Base-by-base conservation (phyloP, 2,329 filamentous ascomycete genomes). In the Elsinoe fawcettii region DNA sequence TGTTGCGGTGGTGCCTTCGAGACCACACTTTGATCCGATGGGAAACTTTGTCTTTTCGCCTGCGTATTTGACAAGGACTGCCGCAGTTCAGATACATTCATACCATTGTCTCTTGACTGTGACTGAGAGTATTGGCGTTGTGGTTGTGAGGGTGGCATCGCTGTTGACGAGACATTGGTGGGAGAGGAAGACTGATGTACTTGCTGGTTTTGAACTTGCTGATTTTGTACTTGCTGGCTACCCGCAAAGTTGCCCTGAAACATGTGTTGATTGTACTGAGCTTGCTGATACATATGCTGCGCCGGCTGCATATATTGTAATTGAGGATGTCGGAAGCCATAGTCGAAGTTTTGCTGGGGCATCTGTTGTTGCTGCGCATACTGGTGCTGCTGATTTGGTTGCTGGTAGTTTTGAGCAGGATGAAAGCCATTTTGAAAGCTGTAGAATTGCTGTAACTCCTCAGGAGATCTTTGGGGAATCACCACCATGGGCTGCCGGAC, bases 241-340 rank as follows among this genome's bases (percentile, higher is more conserved):
- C 14, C 11, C 20, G 37, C 16, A 14, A 22, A 34, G 41, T 46
- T 49, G 22, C 44, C 18, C 20, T 36, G 51, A 34, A 44, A 49
- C 39, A 39, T 25, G 23, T 39, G 56, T 16, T 51, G 32, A 58
- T 58, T 51, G 46, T 58, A 46, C 4, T 51, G 36, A 18, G 32
- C 18, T 18, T 55, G 51, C 16, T 55, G 23, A 37, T 51, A 18
- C 14, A 41, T n/a, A 16, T 39, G 44, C 20, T 30, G 49, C 16
- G 3, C 30, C 16, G 20, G 43, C 37, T 27, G 54, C 41, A 56
- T 49, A 16, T 56, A 30, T 5, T 47, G 43, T 8, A 56, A 12
- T 25, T 47, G 43, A 18, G 53, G 53, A 46, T 47, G 51, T 20
- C 41, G 54, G 41, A 7, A 56, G 30, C 20, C 34, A 34, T 53